phyloP scores from a whole-genome alignment of 2,329 filamentous ascomycete species.

The Colletotrichum destructivum region DNA sequence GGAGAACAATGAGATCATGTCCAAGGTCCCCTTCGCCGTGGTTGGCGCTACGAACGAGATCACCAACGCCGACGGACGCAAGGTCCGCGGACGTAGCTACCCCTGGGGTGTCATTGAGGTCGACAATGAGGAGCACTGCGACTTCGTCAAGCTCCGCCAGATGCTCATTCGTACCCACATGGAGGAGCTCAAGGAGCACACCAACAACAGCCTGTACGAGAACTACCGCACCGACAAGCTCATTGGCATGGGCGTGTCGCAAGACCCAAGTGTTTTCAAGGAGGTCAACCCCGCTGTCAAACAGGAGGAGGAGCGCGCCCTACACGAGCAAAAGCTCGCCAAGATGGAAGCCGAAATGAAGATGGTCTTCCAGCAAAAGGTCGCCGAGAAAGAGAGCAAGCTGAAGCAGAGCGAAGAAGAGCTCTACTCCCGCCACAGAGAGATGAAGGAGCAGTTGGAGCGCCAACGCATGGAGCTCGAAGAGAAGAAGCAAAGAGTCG shows the following conservation, averaged over 20 bases:
- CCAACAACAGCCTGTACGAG: slow-evolving; percentile 98
- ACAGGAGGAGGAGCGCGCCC: slow-evolving; percentile 97
- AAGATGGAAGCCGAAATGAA: slow-evolving; percentile 99
- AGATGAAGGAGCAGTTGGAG: slow-evolving; percentile 99
- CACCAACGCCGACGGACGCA: slow-evolving; percentile 89
- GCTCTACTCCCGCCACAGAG: slow-evolving; percentile 95
- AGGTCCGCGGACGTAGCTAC: slow-evolving; percentile 95
- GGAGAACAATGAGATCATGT: slow-evolving; percentile 99
- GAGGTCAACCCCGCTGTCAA: slow-evolving; percentile 99
- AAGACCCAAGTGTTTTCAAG: slow-evolving; percentile 99
- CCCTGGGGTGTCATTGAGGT: slow-evolving; percentile 99
- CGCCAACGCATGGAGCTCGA: slow-evolving; percentile 95
- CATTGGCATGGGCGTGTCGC: slow-evolving; percentile 96
- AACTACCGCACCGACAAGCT: slow-evolving; percentile 99
- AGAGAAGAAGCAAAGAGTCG: slow-evolving; percentile 97
- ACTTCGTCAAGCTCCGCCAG: slow-evolving; percentile 99
- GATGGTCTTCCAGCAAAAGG: slow-evolving; percentile 99
- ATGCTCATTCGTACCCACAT: slow-evolving; percentile 99
- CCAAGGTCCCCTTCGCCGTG: slow-evolving; percentile 98
- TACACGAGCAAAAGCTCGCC: slow-evolving; percentile 99
- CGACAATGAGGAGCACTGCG: slow-evolving; percentile 99
- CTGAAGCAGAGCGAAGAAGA: slow-evolving; percentile 99
- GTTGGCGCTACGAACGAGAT: slow-evolving; percentile 98
- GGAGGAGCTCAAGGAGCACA: slow-evolving; percentile 99
- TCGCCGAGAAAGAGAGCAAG: slow-evolving; percentile 99